These are phyloP conservation scores for Rhododendron henanense DNA, from an alignment of 148 eudicot species.

Conservation along the genomic window DNA sequence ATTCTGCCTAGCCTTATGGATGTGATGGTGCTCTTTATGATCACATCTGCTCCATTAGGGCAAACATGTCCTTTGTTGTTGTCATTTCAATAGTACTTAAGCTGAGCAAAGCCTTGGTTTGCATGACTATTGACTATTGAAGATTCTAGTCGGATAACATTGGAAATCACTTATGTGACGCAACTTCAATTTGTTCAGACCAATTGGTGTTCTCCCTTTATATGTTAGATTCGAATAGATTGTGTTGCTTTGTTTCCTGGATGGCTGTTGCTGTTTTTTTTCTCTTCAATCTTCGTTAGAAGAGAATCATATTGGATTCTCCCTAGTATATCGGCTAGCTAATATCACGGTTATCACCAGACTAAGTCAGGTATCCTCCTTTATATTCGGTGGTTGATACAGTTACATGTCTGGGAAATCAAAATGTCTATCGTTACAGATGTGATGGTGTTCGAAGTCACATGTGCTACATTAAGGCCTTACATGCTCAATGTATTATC, in stretches of 20 bases:
- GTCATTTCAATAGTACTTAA: not conserved
- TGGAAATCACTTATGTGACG: not conserved
- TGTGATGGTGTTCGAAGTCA: constrained; percentile 10
- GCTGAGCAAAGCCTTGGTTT: not conserved
- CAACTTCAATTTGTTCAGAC: not conserved
- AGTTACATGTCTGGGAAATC: constrained; percentile 7
- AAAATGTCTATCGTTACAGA: constrained; percentile 26
- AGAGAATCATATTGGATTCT: too few relatives aligned
- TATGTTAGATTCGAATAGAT: too few relatives aligned
- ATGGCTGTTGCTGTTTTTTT: too few relatives aligned
- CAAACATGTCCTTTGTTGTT: not conserved
- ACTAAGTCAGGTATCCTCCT: constrained; percentile 5
- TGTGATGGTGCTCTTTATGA: constrained; percentile 9
- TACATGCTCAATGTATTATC: not conserved
- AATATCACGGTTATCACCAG: not conserved
- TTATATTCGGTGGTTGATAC: not conserved
- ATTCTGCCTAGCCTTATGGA: constrained; percentile 32
- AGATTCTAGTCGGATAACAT: not conserved
- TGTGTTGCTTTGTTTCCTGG: too few relatives aligned
- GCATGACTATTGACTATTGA: not conserved
- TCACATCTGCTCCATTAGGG: constrained; percentile 29
- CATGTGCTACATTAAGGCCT: constrained; percentile 26
- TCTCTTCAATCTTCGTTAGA: too few relatives aligned
- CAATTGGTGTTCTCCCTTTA: not conserved
- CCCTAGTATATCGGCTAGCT: too few relatives aligned